Evolutionary conservation across 495 filamentous ascomycete genomes (phyloP).

Genomic region (Penicillium macrosclerotiorum): DNA sequence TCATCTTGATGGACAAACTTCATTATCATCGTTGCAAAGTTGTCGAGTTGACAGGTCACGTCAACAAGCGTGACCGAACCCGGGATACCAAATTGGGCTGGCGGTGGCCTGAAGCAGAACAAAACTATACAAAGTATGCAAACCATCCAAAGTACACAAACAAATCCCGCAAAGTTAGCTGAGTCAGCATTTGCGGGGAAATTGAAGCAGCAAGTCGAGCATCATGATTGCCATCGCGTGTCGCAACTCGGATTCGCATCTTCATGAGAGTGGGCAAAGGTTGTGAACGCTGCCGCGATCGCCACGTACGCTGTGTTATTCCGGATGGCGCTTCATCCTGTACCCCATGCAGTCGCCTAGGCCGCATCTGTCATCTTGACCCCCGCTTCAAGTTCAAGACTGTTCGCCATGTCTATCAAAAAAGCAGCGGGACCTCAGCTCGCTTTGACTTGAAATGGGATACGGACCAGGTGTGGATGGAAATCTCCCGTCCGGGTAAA

Average conservation of each 20-base stretch:
- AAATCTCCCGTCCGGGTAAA: constrained; percentile 30
- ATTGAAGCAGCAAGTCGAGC: too few relatives aligned
- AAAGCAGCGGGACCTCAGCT: constrained; percentile 23
- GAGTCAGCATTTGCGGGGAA: constrained; percentile 10
- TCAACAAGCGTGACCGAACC: too few relatives aligned
- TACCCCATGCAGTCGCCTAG: constrained; percentile 32
- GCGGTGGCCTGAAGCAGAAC: too few relatives aligned
- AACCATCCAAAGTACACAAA: too few relatives aligned
- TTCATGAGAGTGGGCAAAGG: constrained; percentile 34
- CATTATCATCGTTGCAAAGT: too few relatives aligned
- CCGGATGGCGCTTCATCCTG: constrained; percentile 29
- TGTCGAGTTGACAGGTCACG: too few relatives aligned
- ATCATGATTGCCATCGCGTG: too few relatives aligned
- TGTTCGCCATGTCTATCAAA: constrained; percentile 39
- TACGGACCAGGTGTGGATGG: constrained; percentile 34
- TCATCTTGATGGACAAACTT: too few relatives aligned
- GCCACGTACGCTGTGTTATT: constrained; percentile 39
- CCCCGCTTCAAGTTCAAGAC: constrained; percentile 39
- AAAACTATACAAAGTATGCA: too few relatives aligned
- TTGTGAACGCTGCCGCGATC: constrained; percentile 41
- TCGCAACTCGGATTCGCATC: too few relatives aligned
- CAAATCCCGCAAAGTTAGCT: neutral
- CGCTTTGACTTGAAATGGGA: constrained; percentile 38
- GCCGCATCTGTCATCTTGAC: constrained; percentile 33
- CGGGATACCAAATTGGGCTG: too few relatives aligned